These are phyloP conservation scores for Phialophora verrucosa DNA, from an alignment of 2,329 filamentous ascomycete species.

Conservation along the genomic window DNA sequence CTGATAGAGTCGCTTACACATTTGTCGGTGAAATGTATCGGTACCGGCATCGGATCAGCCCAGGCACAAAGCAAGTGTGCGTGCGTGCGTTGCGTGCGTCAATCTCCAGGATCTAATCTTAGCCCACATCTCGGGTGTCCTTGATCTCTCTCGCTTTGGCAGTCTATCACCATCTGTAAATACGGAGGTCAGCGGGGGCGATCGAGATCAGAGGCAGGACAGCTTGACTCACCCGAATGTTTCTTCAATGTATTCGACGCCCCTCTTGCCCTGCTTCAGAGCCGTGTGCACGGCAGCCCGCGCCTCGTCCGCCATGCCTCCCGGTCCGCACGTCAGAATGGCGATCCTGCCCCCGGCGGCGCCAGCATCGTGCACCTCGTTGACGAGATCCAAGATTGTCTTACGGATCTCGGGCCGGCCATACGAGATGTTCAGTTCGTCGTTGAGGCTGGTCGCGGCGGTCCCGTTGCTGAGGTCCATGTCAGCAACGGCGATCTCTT, in stretches of 20 bases:
- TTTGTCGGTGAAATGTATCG: neutral
- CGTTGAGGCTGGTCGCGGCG: conserved; percentile 4
- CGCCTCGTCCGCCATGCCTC: conserved; percentile 53
- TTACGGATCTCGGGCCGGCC: conserved; percentile 49
- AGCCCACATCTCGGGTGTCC: neutral
- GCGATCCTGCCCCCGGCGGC: conserved; percentile 43
- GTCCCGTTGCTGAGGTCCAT: conserved; percentile 24
- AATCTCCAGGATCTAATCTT: neutral
- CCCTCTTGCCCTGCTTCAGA: conserved; percentile 43
- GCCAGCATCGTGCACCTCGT: conserved; percentile 41
- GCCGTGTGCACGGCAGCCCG: conserved; percentile 49
- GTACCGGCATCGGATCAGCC: neutral
- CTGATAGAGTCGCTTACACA: neutral
- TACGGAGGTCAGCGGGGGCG: neutral
- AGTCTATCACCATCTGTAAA: neutral
- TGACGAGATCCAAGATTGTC: conserved; percentile 45
- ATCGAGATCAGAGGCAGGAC: neutral
- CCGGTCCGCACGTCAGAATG: conserved; percentile 54
- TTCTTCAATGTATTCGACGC: conserved; percentile 56
- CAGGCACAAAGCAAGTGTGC: neutral
- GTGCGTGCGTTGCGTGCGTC: neutral
- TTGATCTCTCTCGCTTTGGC: neutral
- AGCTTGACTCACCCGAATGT: conserved; percentile 47
- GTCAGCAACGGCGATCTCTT: neutral
- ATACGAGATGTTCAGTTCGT: conserved; percentile 40